These are phyloP conservation scores for Diplocarpon rosae DNA, from an alignment of 2,329 filamentous ascomycete species.

Conservation along the genomic window DNA sequence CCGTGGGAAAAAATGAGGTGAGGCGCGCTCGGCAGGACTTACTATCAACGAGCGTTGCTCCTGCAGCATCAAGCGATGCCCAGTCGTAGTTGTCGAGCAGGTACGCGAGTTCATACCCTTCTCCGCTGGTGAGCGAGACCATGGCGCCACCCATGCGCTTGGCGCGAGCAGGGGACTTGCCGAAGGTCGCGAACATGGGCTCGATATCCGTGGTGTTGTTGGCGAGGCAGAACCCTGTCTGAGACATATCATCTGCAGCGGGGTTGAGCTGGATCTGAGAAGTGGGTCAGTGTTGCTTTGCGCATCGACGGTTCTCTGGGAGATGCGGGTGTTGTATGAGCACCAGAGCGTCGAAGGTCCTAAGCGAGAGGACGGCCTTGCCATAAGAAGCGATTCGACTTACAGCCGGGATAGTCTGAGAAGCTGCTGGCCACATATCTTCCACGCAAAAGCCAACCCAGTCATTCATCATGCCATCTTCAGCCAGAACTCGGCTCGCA, in stretches of 20 bases:
- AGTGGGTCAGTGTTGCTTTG: no score
- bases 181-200: conserved; percentile 43
- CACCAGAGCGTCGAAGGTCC: no score
- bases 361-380: no score
- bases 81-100: conserved; percentile 46
- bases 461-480: conserved; percentile 37
- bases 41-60: conserved; percentile 42
- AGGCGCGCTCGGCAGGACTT: no score
- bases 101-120: conserved; percentile 44
- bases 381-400: no score
- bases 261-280: conserved; percentile 31
- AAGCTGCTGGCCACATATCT: conserved; percentile 36
- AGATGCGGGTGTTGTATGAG: no score
- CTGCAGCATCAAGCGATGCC: conserved; percentile 32
- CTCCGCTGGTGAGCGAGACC: conserved; percentile 41
- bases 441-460: conserved; percentile 46
- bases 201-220: conserved; percentile 39
- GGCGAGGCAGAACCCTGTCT: conserved; percentile 40
- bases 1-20: no score
- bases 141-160: conserved; percentile 44
- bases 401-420: conserved; percentile 33
- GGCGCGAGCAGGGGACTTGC: conserved; percentile 36
- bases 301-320: no score
- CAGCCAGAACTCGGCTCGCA: conserved; percentile 39
- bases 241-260: conserved; percentile 36